Conservation (phyloP, 306 rosid genomes). For the Pterocarpus santalinus region DNA sequence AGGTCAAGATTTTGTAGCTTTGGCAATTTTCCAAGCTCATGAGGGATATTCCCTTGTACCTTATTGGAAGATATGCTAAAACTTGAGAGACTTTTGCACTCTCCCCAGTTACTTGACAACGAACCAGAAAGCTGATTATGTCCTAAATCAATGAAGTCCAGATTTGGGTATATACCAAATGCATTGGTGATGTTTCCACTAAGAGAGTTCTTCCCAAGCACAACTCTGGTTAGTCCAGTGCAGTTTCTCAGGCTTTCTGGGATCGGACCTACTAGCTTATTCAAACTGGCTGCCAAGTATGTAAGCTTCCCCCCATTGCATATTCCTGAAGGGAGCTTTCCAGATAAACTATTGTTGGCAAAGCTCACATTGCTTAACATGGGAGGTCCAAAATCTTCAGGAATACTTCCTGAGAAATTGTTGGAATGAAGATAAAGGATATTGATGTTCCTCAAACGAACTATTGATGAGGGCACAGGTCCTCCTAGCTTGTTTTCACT, state of each 20-base stretch:
- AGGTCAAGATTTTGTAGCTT: conserved; percentile 41
- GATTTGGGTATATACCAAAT: conserved; percentile 38
- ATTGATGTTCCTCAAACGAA: conserved; percentile 29
- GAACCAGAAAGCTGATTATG: conserved; percentile 43
- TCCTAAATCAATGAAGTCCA: conserved; percentile 46
- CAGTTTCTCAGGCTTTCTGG: conserved; percentile 48
- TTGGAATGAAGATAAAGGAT: conserved; percentile 34
- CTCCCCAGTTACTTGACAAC: conserved; percentile 47
- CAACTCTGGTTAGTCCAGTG: conserved; percentile 33
- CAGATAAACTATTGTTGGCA: conserved; percentile 41
- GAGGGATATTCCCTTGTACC: conserved; percentile 44
- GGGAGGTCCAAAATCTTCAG: conserved; percentile 43
- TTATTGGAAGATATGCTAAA: conserved; percentile 43
- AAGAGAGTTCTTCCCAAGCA: conserved; percentile 39
- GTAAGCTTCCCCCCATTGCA: conserved; percentile 45
- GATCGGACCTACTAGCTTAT: conserved; percentile 40
- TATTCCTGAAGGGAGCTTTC: conserved; percentile 45
- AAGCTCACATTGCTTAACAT: conserved; percentile 9
- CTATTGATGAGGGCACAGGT: conserved; percentile 36
- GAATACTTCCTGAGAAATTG: conserved; percentile 49
- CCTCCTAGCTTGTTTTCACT: conserved; percentile 36
- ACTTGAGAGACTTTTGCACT: conserved; percentile 42
- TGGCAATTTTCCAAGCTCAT: conserved; percentile 34
- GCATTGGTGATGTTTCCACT: conserved; percentile 46
- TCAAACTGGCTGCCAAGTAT: conserved; percentile 40